Evolutionary conservation across 108 stramenopile genomes (phyloP), one percentile per base, ranked within the genome.

Genomic region (Nitzschia putrida): DNA sequence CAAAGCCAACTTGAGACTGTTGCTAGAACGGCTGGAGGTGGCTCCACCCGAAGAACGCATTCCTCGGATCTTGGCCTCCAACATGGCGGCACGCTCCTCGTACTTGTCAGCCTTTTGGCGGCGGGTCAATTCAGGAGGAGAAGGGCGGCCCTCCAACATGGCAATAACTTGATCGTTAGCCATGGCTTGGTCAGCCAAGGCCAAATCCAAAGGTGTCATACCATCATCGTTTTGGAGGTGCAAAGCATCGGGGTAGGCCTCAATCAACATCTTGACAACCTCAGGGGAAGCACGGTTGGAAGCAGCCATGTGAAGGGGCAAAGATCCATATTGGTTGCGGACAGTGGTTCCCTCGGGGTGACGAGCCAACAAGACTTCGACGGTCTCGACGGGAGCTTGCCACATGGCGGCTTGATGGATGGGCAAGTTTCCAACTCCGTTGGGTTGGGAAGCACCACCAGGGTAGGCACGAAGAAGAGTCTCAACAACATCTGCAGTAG

Each of bases 361-460:
- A 39, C 86, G 85, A 2, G 52, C 39, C 40, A 95, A 59, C 59
- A 95, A 68, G 13, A 90, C 57, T 61, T 95, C 88, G 22, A 90
- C 86, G 11, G 88, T 85, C 20, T 92, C 93, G 8, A 81, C 53
- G 0, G 89, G 82, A 0, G 87, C 88, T 73, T 95, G 89, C 93
- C 90, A 92, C 93, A 92, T 92, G 74, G 88, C 88, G 25, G 90
- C 89, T 71, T 92, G 90, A 53, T 95, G 93, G 42, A 95, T 80
- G 34, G 93, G 93, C 22, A 95, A 77, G 71, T 91, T 95, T 58
- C 93, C 93, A 7, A 83, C 86, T 7, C 71, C 65, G 50, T 95
- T 95, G 64, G 90, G 87, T 24, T 87, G 84, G 47, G 86, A 86
- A 8, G 88, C 84, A 34, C 87, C 89, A 24, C 76, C 78, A 25